phyloP scores from a whole-genome alignment of 2,329 filamentous ascomycete species.

The Penicillium sp. region DNA sequence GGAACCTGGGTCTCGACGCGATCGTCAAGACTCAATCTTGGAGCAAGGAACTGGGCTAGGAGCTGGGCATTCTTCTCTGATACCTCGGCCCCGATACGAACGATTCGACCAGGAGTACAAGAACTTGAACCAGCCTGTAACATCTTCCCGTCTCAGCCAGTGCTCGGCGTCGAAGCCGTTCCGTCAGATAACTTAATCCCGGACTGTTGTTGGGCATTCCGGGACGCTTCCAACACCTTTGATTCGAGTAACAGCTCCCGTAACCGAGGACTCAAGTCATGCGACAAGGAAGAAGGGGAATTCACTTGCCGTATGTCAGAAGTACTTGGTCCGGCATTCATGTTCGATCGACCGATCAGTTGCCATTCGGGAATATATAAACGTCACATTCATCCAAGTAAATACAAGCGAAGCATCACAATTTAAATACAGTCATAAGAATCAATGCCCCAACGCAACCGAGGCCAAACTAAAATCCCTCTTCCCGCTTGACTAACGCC shows the following conservation, averaged over 20 bases:
- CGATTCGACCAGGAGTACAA: neutral
- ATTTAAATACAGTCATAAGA: neutral
- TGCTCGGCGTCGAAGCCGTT: neutral
- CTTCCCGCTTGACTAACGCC: slow-evolving; percentile 33
- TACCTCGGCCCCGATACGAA: neutral
- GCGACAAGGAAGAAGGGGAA: neutral
- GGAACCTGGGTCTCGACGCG: neutral
- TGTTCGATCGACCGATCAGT: neutral
- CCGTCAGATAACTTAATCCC: slow-evolving; percentile 18
- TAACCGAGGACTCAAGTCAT: slow-evolving; percentile 4
- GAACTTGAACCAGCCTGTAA: slow-evolving; percentile 2
- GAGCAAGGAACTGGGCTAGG: neutral
- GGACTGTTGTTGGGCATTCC: neutral
- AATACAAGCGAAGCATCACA: slow-evolving; percentile 1
- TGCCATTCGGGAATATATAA: neutral
- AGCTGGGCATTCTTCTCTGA: no score
- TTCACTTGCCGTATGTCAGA: neutral
- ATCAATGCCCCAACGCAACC: neutral
- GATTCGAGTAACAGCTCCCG: slow-evolving; percentile 1
- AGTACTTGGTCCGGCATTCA: neutral
- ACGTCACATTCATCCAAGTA: neutral
- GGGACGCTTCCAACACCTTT: neutral
- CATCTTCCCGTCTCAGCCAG: slow-evolving; percentile 2
- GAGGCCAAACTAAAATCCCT: neutral
- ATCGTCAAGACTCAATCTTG: neutral